These are phyloP conservation scores for Pseudogymnoascus sp. DNA, from an alignment of 2,329 filamentous ascomycete species.

Conservation along the genomic window DNA sequence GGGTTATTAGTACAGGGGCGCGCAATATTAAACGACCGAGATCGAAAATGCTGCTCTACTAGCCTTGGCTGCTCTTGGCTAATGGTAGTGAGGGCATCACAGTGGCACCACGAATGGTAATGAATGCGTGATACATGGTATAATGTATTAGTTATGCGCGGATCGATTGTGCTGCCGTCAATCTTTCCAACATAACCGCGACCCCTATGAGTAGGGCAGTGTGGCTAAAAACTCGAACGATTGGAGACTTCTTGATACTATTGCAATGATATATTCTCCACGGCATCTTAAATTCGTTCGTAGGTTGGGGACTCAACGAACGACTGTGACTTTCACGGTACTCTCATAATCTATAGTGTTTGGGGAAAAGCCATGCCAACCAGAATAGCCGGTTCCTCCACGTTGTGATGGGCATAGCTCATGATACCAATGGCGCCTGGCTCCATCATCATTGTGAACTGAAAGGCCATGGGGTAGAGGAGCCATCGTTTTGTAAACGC, in stretches of 20 bases:
- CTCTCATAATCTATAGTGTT: background rate
- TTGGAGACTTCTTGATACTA: background rate
- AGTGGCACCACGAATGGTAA: background rate
- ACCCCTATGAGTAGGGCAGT: background rate
- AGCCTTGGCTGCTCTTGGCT: background rate
- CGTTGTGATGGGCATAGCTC: background rate
- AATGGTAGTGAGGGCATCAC: background rate
- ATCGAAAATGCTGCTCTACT: background rate
- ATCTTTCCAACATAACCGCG: background rate
- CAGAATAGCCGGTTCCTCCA: constrained; percentile 20
- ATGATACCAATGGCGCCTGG: background rate
- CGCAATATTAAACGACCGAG: background rate
- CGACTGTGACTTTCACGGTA: background rate
- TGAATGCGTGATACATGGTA: background rate
- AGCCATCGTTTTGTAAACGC: background rate
- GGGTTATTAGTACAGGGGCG: background rate
- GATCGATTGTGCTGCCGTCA: background rate
- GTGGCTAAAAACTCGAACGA: too few species aligned
- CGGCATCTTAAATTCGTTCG: background rate
- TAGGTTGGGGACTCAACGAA: background rate
- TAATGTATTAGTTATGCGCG: background rate
- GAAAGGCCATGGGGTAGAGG: background rate
- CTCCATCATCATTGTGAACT: background rate
- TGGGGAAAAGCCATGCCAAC: constrained; percentile 29
- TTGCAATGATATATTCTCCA: background rate